Conservation (phyloP, 768 basidiomycete genomes). For the Crassisporium funariophilum region DNA sequence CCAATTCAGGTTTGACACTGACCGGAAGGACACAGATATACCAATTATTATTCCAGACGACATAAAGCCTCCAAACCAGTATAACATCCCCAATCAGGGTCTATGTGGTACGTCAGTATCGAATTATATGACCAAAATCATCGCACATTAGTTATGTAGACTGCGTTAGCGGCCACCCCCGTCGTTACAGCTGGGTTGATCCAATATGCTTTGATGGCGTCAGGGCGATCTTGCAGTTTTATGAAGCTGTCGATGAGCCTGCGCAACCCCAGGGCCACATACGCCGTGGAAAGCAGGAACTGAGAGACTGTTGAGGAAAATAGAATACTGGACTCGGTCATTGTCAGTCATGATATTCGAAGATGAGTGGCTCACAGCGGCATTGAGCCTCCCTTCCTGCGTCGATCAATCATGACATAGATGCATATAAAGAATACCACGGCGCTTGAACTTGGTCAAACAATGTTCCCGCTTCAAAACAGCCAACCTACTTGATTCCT, state of each 20-base stretch:
- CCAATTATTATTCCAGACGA: conserved; percentile 18
- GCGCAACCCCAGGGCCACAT: conserved; percentile 9
- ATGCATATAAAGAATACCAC: conserved; percentile 15
- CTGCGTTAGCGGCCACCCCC: conserved; percentile 2
- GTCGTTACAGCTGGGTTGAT: neutral
- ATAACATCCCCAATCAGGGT: conserved; percentile 17
- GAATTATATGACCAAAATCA: neutral
- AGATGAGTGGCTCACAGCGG: neutral
- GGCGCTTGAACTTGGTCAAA: conserved; percentile 5
- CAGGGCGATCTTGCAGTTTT: neutral
- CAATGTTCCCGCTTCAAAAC: no score
- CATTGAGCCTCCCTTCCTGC: neutral
- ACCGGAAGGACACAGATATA: conserved; percentile 9
- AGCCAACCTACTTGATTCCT: no score
- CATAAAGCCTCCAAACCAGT: conserved; percentile 23
- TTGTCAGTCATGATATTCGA: neutral
- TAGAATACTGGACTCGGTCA: conserved; percentile 17
- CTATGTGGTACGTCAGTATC: conserved; percentile 1
- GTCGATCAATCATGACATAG: conserved; percentile 12
- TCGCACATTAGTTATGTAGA: conserved; percentile 5
- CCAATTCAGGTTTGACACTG: neutral
- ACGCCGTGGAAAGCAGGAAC: conserved; percentile 17
- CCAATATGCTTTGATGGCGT: neutral
- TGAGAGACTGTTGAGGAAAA: conserved; percentile 9
- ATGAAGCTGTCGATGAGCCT: conserved; percentile 14